phyloP scores from a whole-genome alignment of 2,329 filamentous ascomycete genomes.

The Pseudofabraea citricarpa region DNA sequence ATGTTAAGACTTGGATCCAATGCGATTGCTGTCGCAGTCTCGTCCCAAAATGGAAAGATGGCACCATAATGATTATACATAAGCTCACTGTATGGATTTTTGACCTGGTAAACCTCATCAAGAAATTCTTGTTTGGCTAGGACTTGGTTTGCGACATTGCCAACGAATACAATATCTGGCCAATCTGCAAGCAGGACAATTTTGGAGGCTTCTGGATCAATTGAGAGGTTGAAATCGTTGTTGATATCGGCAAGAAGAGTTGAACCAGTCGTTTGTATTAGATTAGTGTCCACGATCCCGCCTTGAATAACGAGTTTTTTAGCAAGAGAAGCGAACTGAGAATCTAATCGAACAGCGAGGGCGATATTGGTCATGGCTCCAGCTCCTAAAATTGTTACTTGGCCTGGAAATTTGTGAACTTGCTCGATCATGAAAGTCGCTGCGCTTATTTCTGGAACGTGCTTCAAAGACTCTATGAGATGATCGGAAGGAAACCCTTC shows the following conservation, averaged over 20 bases:
- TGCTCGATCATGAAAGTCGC: constrained; percentile 42
- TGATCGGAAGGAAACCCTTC: constrained; percentile 36
- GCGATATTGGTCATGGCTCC: constrained; percentile 45
- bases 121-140: constrained; percentile 33
- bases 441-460: constrained; percentile 32
- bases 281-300: constrained; percentile 40
- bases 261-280: constrained; percentile 27
- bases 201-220: constrained; percentile 44
- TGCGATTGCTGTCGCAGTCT: constrained; percentile 36
- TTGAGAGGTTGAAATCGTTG: constrained; percentile 42
- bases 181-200: constrained; percentile 44
- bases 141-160: constrained; percentile 43
- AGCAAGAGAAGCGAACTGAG: constrained; percentile 38
- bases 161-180: constrained; percentile 38
- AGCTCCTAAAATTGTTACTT: constrained; percentile 41
- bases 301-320: constrained; percentile 46
- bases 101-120: constrained; percentile 31
- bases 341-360: constrained; percentile 39
- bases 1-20: constrained; percentile 31
- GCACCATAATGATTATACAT: constrained; percentile 34
- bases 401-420: constrained; percentile 43
- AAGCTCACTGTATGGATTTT: constrained; percentile 33
- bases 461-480: constrained; percentile 22
- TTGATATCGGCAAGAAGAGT: constrained; percentile 22
- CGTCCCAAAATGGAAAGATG: constrained; percentile 40